These are phyloP conservation scores for Boletus nobilissimus DNA, from an alignment of 1,284 basidiomycete species.

Conservation along the genomic window DNA sequence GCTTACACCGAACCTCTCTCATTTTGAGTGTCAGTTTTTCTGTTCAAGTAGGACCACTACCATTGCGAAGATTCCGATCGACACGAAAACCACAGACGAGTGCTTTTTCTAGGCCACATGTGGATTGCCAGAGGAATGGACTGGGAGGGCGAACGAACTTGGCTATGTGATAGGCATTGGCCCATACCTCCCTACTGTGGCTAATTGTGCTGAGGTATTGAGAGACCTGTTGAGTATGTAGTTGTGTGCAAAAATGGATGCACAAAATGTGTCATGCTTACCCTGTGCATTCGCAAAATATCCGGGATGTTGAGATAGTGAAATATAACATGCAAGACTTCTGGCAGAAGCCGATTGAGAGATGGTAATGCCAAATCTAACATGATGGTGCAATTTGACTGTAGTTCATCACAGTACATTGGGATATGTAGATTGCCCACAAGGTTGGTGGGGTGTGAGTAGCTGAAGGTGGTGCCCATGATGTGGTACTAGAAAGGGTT, in stretches of 20 bases:
- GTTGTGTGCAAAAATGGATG: background rate
- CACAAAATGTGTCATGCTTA: too few species aligned
- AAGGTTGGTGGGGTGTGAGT: too few species aligned
- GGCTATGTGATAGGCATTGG: slow-evolving; percentile 27
- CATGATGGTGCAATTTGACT: too few species aligned
- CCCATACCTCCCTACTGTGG: slow-evolving; percentile 28
- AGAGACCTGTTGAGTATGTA: slow-evolving; percentile 21
- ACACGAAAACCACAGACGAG: slow-evolving; percentile 25
- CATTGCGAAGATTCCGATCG: background rate
- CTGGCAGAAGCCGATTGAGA: slow-evolving; percentile 23
- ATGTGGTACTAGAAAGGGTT: too few species aligned
- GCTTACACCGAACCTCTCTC: too few species aligned
- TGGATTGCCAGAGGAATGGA: slow-evolving; percentile 30
- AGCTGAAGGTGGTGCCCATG: too few species aligned
- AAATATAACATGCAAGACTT: slow-evolving; percentile 23
- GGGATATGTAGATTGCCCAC: too few species aligned
- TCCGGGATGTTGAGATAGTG: slow-evolving; percentile 28
- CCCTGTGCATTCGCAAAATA: slow-evolving; percentile 31
- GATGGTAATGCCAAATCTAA: background rate
- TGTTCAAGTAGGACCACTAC: too few species aligned
- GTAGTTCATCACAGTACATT: too few species aligned
- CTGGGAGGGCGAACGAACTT: slow-evolving; percentile 31
- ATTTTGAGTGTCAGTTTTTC: too few species aligned
- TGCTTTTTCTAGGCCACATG: slow-evolving; percentile 22
- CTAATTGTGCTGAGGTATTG: slow-evolving; percentile 21